phyloP scores from a whole-genome alignment of 768 basidiomycete genomes.

The Chalciporus pseudorubinellus region DNA sequence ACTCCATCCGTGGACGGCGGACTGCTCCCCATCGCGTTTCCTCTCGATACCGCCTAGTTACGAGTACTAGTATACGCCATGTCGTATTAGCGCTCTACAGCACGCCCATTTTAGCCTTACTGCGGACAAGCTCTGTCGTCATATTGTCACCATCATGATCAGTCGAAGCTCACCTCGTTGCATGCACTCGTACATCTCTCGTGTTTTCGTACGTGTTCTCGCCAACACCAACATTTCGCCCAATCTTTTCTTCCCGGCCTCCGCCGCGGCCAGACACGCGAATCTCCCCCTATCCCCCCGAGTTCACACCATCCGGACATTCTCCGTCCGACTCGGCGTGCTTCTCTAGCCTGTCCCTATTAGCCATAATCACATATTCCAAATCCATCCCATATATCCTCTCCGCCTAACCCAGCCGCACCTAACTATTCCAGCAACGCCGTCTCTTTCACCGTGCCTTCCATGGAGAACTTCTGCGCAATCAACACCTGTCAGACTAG shows the following conservation, averaged over 20 bases:
- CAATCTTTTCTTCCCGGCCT: not conserved
- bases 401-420: conserved; percentile 19
- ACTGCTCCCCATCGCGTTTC: not conserved
- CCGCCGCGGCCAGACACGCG: conserved; percentile 7
- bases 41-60: not conserved
- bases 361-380: not conserved
- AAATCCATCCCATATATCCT: not conserved
- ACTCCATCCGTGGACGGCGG: not conserved
- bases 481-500: not conserved
- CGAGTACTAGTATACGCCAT: too few relatives aligned
- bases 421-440: not conserved
- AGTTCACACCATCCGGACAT: conserved; percentile 12
- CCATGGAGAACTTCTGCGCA: not conserved
- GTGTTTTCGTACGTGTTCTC: not conserved
- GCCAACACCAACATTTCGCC: not conserved
- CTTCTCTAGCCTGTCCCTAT: not conserved
- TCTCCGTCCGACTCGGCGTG: conserved; percentile 28
- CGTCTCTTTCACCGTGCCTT: not conserved
- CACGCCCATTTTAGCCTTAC: too few relatives aligned
- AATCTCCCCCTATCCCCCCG: conserved; percentile 11
- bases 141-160: not conserved
- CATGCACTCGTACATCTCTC: not conserved
- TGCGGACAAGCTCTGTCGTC: not conserved
- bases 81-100: not conserved
- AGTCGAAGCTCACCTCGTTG: too few relatives aligned